Evolutionary conservation across 805 yeast genomes (phyloP).

Genomic region (Zygoascus biomembranicola): DNA sequence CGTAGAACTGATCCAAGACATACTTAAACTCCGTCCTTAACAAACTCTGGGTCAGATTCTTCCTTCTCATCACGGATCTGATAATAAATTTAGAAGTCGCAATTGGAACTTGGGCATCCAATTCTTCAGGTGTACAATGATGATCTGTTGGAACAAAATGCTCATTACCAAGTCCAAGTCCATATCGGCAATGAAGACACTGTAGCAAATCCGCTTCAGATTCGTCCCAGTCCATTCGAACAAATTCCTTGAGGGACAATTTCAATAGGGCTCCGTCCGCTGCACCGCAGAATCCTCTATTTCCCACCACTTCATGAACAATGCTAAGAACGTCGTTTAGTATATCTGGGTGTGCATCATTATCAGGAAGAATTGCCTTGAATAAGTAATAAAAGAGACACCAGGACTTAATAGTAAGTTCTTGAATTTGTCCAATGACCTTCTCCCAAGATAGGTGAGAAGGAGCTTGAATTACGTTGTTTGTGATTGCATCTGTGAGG

Average conservation of each 20-base stretch:
- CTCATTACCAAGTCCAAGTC: slow-evolving; percentile 52
- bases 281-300: slow-evolving; percentile 57
- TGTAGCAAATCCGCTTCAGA: slow-evolving; percentile 70
- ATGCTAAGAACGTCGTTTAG: slow-evolving; percentile 44
- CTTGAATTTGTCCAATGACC: slow-evolving; percentile 23
- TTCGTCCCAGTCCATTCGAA: slow-evolving; percentile 34
- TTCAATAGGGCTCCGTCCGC: slow-evolving; percentile 55
- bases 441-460: slow-evolving; percentile 26
- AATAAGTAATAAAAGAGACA: slow-evolving; percentile 33
- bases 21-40: slow-evolving; percentile 66
- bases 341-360: slow-evolving; percentile 13
- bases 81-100: slow-evolving; percentile 41
- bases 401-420: slow-evolving; percentile 29
- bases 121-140: slow-evolving; percentile 33
- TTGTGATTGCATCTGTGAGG: slow-evolving; percentile 29
- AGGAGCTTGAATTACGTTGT: slow-evolving; percentile 24
- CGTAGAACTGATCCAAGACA: slow-evolving; percentile 62
- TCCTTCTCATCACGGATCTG: slow-evolving; percentile 45
- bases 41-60: slow-evolving; percentile 49
- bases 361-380: slow-evolving; percentile 19
- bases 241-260: slow-evolving; percentile 47
- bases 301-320: slow-evolving; percentile 69
- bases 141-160: slow-evolving; percentile 63
- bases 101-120: slow-evolving; percentile 36
- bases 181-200: slow-evolving; percentile 69